Evolutionary conservation across 1,284 basidiomycete species (phyloP), one percentile per base, ranked within the genome.

Genomic region (Boletus smithii): DNA sequence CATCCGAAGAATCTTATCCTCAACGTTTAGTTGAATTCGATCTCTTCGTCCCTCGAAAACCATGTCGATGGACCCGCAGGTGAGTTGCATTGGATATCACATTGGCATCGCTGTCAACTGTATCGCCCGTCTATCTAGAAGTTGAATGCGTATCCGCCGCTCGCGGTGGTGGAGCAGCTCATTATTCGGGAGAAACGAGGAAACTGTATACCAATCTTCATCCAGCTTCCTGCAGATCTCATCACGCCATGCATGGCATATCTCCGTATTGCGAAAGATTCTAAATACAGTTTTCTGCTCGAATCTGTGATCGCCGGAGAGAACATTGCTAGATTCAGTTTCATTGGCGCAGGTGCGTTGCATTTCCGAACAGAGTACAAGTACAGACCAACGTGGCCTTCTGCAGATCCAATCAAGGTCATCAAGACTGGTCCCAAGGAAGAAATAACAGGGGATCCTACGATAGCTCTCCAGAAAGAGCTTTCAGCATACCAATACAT

Each of bases 191-290:
- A 91, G 67, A 87, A 89, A 68, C 74, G 71, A 47, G 93, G 94
- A 63, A 95, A 95, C 65, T 93, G 88, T 62, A 81, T 99, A 33
- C 95, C 95, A 14, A 81, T 99, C 55, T 99, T 85, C 69, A 80
- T 95, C 49, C 87, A 95, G 58, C 77, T 99, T 8, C 93, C 97
- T 20, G 94, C 94, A 47, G 97, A 99, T 68, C 83, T 98, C 50
- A 79, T 99, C 52, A 99, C 97, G 11, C 97, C 97, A 66, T 95
- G 95, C 61, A 91, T 94, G 68, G 95, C 97, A 13, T 99, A 98
- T 69, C 81, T 99, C 43, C 86, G 93, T 49, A 81, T 99, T 53
- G 86, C 95, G 6, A 84, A 95, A 62, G 91, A 94, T 56, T 91
- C 92, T 4, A 88, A 88, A 64, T 88, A 95, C 72, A 93, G 89